Evolutionary conservation across 2,329 filamentous ascomycete genomes (phyloP).

Genomic region (Didymella lethalis): DNA sequence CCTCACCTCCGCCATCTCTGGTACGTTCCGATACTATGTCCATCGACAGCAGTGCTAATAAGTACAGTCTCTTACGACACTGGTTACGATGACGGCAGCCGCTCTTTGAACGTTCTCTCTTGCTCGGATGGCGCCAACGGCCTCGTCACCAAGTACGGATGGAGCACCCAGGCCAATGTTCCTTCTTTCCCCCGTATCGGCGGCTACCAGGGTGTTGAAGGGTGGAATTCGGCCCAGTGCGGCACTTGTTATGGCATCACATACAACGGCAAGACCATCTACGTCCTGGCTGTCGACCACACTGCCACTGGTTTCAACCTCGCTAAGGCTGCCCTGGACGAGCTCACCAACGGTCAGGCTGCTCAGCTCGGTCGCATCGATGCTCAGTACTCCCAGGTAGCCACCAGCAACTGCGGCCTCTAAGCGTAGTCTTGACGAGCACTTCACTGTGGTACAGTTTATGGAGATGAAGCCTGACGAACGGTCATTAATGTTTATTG

Average conservation of each 20-base stretch:
- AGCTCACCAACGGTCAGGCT: constrained; percentile 58
- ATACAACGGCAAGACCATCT: constrained; percentile 58
- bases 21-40: constrained; percentile 19
- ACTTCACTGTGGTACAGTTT: background rate
- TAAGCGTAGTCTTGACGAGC: constrained; percentile 15
- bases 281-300: constrained; percentile 60
- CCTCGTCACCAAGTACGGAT: constrained; percentile 68
- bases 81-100: constrained; percentile 69
- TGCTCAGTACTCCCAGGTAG: constrained; percentile 50
- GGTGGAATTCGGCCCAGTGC: constrained; percentile 58
- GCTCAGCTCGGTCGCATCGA: constrained; percentile 55
- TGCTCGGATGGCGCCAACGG: constrained; percentile 75
- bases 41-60: constrained; percentile 7
- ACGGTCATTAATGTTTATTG: constrained; percentile 22
- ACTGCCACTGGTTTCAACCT: constrained; percentile 60
- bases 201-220: constrained; percentile 57
- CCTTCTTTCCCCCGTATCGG: constrained; percentile 60
- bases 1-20: constrained; percentile 46
- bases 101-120: constrained; percentile 65
- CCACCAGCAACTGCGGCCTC: constrained; percentile 46
- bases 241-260: constrained; percentile 62
- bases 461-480: background rate
- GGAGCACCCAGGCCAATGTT: constrained; percentile 58
- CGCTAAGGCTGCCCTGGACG: constrained; percentile 58
- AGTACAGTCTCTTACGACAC: constrained; percentile 71